Evolutionary conservation across 495 filamentous ascomycete species (phyloP).

Genomic region (Letharia lupina): DNA sequence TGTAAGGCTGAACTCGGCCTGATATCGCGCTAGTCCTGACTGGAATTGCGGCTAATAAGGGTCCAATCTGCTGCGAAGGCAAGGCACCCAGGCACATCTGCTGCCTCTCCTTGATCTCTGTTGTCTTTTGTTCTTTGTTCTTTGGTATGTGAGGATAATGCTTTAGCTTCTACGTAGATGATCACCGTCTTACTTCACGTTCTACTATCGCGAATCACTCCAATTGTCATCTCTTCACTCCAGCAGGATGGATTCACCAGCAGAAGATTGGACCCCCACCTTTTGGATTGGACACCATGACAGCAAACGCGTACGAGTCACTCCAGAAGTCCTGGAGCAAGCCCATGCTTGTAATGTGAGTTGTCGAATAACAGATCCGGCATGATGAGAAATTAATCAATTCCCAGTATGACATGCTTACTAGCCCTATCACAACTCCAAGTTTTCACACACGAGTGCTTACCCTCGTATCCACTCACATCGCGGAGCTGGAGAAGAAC

Average conservation of each 20-base stretch:
- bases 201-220: neutral
- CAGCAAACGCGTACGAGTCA: slow-evolving; percentile 52
- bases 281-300: slow-evolving; percentile 87
- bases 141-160: neutral
- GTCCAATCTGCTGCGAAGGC: slow-evolving; percentile 1
- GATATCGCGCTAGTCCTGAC: slow-evolving; percentile 1
- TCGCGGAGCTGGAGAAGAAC: slow-evolving; percentile 35
- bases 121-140: neutral
- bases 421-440: slow-evolving; percentile 74
- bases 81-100: slow-evolving; percentile 1
- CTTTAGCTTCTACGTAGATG: neutral
- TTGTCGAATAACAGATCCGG: slow-evolving; percentile 4
- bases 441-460: slow-evolving; percentile 73
- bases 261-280: slow-evolving; percentile 48
- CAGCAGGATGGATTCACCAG: slow-evolving; percentile 5
- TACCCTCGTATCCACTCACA: slow-evolving; percentile 49
- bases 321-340: slow-evolving; percentile 53
- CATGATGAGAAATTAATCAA: slow-evolving; percentile 17
- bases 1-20: slow-evolving; percentile 7
- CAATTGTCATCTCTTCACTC: neutral
- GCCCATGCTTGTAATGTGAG: slow-evolving; percentile 53
- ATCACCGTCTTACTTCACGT: neutral
- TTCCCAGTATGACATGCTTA: slow-evolving; percentile 83
- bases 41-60: neutral
- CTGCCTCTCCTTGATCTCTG: neutral